A percentile compares a stretch with the other conserved stretches of the same genome.
Conservation (phyloP, 345 rosid species). For the Populus euphratica region DNA sequence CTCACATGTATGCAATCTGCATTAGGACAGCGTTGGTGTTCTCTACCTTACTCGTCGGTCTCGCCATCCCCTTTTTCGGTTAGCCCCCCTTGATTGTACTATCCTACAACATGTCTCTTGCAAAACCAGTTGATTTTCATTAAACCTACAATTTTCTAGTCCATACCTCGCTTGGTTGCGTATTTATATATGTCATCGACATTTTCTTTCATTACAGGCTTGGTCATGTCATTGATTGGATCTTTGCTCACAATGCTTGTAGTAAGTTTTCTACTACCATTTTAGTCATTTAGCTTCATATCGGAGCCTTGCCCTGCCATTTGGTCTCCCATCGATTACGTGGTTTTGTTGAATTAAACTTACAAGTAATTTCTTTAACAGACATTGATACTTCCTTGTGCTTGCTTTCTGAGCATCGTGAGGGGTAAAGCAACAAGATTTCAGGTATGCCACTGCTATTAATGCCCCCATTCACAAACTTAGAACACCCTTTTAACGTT, state of each 20-base stretch:
- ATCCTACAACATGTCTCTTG: neutral
- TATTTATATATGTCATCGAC: neutral
- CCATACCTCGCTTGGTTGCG: neutral
- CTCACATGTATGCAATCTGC: slow-evolving; percentile 53
- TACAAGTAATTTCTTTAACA: slow-evolving; percentile 19
- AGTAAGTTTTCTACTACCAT: slow-evolving; percentile 42
- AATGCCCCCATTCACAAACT: neutral
- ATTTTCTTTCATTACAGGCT: slow-evolving; percentile 40
- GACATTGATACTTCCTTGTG: slow-evolving; percentile 93
- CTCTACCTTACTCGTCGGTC: slow-evolving; percentile 77
- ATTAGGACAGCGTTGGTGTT: slow-evolving; percentile 72
- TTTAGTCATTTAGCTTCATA: neutral
- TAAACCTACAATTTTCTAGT: neutral
- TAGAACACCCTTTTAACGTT: neutral
- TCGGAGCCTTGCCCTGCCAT: neutral
- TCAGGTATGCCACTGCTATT: slow-evolving; percentile 41
- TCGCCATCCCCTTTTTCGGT: slow-evolving; percentile 89
- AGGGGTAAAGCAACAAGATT: slow-evolving; percentile 46
- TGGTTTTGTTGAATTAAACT: neutral
- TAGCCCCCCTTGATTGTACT: slow-evolving; percentile 4
- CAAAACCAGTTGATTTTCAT: neutral
- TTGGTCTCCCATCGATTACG: neutral
- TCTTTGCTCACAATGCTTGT: slow-evolving; percentile 90
- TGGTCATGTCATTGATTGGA: slow-evolving; percentile 84
- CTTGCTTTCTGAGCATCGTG: slow-evolving; percentile 80